Evolutionary conservation across 495 filamentous ascomycete species (phyloP).

Genomic region (Aspergillus biplanus): DNA sequence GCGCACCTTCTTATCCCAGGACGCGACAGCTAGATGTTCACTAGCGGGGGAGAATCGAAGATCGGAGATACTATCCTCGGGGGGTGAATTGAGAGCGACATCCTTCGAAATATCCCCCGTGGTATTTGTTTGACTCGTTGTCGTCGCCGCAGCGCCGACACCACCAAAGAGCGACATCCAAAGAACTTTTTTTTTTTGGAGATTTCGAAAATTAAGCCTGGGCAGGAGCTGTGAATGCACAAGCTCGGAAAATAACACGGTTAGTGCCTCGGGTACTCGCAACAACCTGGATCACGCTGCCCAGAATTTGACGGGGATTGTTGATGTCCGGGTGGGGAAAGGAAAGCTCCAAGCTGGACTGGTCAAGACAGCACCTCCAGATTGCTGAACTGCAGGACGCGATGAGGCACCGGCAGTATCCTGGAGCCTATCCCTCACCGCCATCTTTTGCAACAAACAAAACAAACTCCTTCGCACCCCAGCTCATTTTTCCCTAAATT

Average conservation of each 20-base stretch:
- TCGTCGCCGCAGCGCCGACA: constrained; percentile 43
- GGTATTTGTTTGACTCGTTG: constrained; percentile 63
- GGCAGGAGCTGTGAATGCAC: background rate
- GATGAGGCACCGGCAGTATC: background rate
- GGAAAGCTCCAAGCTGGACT: constrained; percentile 8
- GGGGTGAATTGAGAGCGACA: constrained; percentile 72
- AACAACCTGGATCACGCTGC: background rate
- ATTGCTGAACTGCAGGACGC: background rate
- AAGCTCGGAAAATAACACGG: background rate
- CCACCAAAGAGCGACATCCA: constrained; percentile 66
- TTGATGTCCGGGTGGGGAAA: background rate
- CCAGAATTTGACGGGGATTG: constrained; percentile 5
- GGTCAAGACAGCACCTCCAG: background rate
- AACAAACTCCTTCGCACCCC: constrained; percentile 4
- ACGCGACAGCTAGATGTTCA: constrained; percentile 81
- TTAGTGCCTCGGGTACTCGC: constrained; percentile 4
- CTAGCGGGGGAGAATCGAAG: constrained; percentile 76
- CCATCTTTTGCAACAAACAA: constrained; percentile 7
- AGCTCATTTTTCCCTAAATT: background rate
- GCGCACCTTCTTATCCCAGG: constrained; percentile 92
- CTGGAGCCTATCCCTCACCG: constrained; percentile 15
- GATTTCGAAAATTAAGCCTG: background rate
- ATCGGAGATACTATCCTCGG: constrained; percentile 85
- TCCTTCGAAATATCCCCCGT: constrained; percentile 92
- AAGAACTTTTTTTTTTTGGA: constrained; percentile 27